These are phyloP conservation scores for Populus simonii DNA, from an alignment of 345 rosid species.

Conservation along the genomic window DNA sequence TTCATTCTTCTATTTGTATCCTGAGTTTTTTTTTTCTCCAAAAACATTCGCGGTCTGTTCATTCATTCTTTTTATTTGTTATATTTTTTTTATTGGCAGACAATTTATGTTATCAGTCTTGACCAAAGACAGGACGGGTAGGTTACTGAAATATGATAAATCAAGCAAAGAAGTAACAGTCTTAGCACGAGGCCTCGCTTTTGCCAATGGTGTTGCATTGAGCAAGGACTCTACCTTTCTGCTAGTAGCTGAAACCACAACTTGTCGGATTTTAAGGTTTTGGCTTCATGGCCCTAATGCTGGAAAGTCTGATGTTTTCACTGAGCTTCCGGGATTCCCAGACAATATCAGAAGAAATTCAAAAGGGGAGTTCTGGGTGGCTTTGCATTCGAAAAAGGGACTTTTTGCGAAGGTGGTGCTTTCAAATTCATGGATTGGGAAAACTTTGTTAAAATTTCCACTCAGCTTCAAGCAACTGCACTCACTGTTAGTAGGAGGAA, in stretches of 20 bases:
- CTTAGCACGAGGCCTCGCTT: conserved; percentile 15
- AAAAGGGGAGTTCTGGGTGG: conserved; percentile 28
- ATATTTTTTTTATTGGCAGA: conserved; percentile 4
- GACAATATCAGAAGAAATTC: conserved; percentile 23
- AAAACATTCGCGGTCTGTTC: neutral
- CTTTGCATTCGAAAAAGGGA: conserved; percentile 59
- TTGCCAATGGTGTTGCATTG: conserved; percentile 29
- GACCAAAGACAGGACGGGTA: conserved; percentile 18
- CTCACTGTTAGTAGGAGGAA: conserved; percentile 48
- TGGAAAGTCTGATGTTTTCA: conserved; percentile 19
- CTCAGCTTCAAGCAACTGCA: conserved; percentile 39
- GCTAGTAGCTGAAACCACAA: conserved; percentile 20
- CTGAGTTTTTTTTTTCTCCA: neutral
- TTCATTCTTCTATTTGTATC: neutral
- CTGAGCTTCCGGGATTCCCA: conserved; percentile 22
- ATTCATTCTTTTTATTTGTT: neutral
- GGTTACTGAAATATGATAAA: conserved; percentile 24
- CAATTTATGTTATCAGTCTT: conserved; percentile 13
- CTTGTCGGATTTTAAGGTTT: conserved; percentile 17
- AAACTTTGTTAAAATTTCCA: conserved; percentile 15
- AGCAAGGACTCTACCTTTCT: conserved; percentile 21
- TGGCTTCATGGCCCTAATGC: conserved; percentile 23
- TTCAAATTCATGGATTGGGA: conserved; percentile 40
- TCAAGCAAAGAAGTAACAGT: conserved; percentile 12
- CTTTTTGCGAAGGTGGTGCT: conserved; percentile 37